phyloP scores from a whole-genome alignment of 2,329 filamentous ascomycete genomes.

The Domatiomyces catenatus region DNA sequence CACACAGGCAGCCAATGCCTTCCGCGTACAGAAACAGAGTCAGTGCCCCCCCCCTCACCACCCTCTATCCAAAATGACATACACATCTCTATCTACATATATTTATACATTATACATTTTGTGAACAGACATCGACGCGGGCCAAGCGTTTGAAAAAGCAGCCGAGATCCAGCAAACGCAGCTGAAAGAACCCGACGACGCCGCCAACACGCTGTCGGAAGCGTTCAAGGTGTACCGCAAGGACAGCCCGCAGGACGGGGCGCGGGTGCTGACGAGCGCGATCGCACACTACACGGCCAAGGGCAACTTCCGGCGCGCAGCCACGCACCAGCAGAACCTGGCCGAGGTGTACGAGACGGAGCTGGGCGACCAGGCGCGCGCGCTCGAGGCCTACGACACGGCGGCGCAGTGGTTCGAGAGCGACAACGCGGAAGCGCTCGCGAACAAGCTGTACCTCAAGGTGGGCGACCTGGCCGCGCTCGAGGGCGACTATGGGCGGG shows the following conservation, averaged over 20 bases:
- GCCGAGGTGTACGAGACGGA: constrained; percentile 77
- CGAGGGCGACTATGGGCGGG: constrained; percentile 68
- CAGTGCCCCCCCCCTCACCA: too few species aligned
- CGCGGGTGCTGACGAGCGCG: constrained; percentile 60
- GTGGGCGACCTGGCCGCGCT: constrained; percentile 75
- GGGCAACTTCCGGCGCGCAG: constrained; percentile 81
- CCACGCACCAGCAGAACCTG: constrained; percentile 76
- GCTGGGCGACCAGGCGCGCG: constrained; percentile 59
- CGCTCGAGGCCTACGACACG: constrained; percentile 68
- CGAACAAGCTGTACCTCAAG: constrained; percentile 89
- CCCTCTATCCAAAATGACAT: not conserved
- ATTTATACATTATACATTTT: constrained; percentile 3
- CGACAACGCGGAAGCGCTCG: constrained; percentile 72
- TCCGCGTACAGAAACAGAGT: constrained; percentile 76
- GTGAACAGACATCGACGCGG: constrained; percentile 76
- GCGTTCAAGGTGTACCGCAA: constrained; percentile 93
- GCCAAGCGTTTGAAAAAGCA: constrained; percentile 70
- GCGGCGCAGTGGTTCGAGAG: constrained; percentile 81
- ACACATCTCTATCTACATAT: not conserved
- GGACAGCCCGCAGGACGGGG: constrained; percentile 67
- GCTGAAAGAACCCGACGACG: constrained; percentile 82
- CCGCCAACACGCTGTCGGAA: constrained; percentile 72
- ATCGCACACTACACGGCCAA: constrained; percentile 76
- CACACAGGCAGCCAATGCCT: constrained; percentile 78
- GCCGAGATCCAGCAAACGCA: constrained; percentile 66